Evolutionary conservation across 2,329 filamentous ascomycete genomes (phyloP).

Genomic region (Thermothelomyces thermophilus): DNA sequence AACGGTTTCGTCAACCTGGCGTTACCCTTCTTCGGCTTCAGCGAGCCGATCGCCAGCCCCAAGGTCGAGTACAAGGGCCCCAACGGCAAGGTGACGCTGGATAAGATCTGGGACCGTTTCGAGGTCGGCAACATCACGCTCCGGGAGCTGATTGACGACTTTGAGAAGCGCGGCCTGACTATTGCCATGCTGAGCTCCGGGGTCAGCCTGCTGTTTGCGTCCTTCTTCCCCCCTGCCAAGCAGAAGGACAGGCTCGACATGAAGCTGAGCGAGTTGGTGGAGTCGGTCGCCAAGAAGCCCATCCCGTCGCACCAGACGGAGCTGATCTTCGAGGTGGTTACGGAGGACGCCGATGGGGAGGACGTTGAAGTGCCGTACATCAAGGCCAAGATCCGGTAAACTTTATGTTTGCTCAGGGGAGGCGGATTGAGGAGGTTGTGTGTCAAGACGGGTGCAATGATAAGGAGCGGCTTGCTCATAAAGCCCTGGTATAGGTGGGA

Average conservation of each 20-base stretch:
- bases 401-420: neutral
- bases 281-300: conserved; percentile 83
- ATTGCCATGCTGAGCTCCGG: conserved; percentile 97
- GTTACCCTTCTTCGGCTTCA: conserved; percentile 96
- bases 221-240: conserved; percentile 76
- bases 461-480: neutral
- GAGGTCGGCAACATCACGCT: conserved; percentile 83
- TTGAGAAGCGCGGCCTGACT: conserved; percentile 70
- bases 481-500: neutral
- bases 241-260: conserved; percentile 74
- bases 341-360: conserved; percentile 80
- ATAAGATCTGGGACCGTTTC: conserved; percentile 98
- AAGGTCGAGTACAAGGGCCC: conserved; percentile 85
- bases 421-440: neutral
- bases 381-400: conserved; percentile 65
- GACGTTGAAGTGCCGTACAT: conserved; percentile 97
- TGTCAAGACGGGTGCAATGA: neutral
- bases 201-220: conserved; percentile 87
- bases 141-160: conserved; percentile 73
- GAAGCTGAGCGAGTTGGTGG: conserved; percentile 83
- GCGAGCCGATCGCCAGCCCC: conserved; percentile 87
- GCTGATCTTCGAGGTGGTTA: conserved; percentile 92
- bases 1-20: conserved; percentile 97
- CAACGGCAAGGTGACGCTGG: conserved; percentile 72
- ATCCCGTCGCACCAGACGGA: conserved; percentile 90